Evolutionary conservation across 2,329 filamentous ascomycete genomes (phyloP), one percentile per base, ranked within the genome.

Genomic region (Phaeosphaeriaceae sp.): DNA sequence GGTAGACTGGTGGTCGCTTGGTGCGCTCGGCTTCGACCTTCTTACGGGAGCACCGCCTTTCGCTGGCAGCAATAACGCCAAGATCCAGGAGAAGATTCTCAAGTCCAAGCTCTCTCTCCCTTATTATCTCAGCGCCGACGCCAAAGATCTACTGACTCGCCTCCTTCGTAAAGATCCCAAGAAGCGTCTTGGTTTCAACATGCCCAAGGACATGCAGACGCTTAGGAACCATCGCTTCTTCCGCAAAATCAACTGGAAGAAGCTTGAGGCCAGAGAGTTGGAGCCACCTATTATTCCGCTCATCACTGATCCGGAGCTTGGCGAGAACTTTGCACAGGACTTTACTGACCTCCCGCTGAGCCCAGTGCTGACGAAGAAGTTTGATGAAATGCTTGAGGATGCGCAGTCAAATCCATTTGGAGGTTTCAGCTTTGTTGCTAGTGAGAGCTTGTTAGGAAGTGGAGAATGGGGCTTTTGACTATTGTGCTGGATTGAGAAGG

Each of bases 1-100:
- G 1, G 95, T 97, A 15, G 94, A 99, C 76, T 99, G 93, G 93
- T 99, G 94, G 94, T 96, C 92, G 4, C 87, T 99, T 38, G 94
- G 95, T 29, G 92, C 93, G 2, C 83, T 99, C 37, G 92, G 90
- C 28, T 96, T 87, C 73, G 94, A 99, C 71, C 80, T 99, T 29
- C 87, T 99, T 72, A 97, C 93, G 8, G 94, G 95, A 44, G 87
- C 87, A 46, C 92, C 93, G 7, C 94, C 95, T 0, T 99, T 97
- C 77, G 86, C 86, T 20, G 94, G 90, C 35, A 87, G 87, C 73
- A 97, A 97, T 76, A 87, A 96, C 71, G 87, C 90, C 68, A 97
- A 96, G 79, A 92, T 97, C 56, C 91, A 96, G 73, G 89, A 97
- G 64, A 96, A 94, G 72, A 99, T 99, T 64, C 80, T 96, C 63